Percentiles rank a stretch among this genome's conserved stretches.
phyloP scores from a whole-genome alignment of 78 protist species.

The Planoprotostelium fungivorum region DNA sequence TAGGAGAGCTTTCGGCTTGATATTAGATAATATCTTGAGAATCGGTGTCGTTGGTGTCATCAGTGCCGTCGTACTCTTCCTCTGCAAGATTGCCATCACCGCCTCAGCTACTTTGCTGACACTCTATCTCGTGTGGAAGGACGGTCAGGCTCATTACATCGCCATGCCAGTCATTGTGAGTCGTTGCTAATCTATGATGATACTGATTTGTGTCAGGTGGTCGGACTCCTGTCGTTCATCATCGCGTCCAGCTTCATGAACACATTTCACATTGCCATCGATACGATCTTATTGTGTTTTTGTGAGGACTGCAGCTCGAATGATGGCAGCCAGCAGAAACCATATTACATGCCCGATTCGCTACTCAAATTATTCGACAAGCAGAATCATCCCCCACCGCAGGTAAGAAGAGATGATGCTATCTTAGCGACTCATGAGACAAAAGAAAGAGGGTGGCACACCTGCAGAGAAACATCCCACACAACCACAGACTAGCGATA shows the following conservation, averaged over 20 bases:
- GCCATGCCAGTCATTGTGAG: constrained; percentile 37
- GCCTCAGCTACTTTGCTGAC: constrained; percentile 20
- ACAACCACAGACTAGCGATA: too few species aligned
- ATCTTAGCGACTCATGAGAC: too few species aligned
- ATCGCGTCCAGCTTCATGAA: constrained; percentile 56
- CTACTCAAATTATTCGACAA: constrained; percentile 25
- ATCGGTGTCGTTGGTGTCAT: constrained; percentile 65
- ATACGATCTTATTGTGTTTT: constrained; percentile 75
- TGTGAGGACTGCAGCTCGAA: constrained; percentile 47
- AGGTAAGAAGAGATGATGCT: too few species aligned
- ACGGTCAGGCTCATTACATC: constrained; percentile 17
- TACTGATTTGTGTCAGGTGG: not conserved
- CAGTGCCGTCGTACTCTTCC: constrained; percentile 39
- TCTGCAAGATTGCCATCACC: constrained; percentile 55
- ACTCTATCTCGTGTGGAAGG: constrained; percentile 1
- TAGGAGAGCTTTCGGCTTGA: constrained; percentile 47
- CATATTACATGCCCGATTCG: constrained; percentile 30
- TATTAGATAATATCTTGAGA: constrained; percentile 62
- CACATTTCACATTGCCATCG: constrained; percentile 76
- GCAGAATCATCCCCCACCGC: too few species aligned
- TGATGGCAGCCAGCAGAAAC: constrained; percentile 48
- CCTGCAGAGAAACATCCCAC: too few species aligned
- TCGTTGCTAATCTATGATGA: not conserved
- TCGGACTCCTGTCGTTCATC: constrained; percentile 56
- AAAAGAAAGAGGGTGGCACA: too few species aligned